phyloP scores from a whole-genome alignment of 2,329 filamentous ascomycete genomes.

The Myotisia sp. region DNA sequence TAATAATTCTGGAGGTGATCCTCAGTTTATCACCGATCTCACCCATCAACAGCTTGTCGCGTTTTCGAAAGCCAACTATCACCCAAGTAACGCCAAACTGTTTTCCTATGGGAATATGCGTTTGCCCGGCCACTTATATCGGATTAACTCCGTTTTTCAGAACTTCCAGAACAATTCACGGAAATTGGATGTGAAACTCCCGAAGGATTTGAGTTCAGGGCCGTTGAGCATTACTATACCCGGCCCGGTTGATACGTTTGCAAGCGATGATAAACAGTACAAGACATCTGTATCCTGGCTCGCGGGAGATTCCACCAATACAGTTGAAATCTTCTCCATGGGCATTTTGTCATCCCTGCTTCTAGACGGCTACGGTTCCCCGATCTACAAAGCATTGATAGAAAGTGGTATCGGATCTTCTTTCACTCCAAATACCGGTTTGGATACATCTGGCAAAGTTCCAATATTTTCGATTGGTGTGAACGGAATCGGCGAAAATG shows the following conservation, averaged over 20 bases:
- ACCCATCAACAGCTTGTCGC: constrained; percentile 78
- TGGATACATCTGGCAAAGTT: constrained; percentile 61
- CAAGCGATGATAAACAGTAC: constrained; percentile 71
- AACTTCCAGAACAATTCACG: constrained; percentile 56
- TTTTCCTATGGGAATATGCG: constrained; percentile 94
- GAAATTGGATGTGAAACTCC: constrained; percentile 60
- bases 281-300: constrained; percentile 94
- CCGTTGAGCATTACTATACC: constrained; percentile 56
- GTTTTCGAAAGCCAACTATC: constrained; percentile 88
- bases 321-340: constrained; percentile 78
- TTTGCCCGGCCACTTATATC: constrained; percentile 61
- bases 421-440: constrained; percentile 88
- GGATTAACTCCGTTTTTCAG: constrained; percentile 60
- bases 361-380: constrained; percentile 89
- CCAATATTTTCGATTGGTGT: constrained; percentile 84
- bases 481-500: constrained; percentile 70
- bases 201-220: constrained; percentile 54
- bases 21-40: constrained; percentile 87
- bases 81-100: constrained; percentile 92
- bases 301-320: constrained; percentile 65
- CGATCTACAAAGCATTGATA: constrained; percentile 75
- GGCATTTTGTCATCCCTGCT: constrained; percentile 69
- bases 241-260: constrained; percentile 75
- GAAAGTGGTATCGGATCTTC: constrained; percentile 83
- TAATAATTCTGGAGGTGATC: constrained; percentile 93